Percentiles rank a stretch among this genome's conserved stretches.
Conservation (phyloP, 306 rosid genomes). For the Acacia crassicarpa region DNA sequence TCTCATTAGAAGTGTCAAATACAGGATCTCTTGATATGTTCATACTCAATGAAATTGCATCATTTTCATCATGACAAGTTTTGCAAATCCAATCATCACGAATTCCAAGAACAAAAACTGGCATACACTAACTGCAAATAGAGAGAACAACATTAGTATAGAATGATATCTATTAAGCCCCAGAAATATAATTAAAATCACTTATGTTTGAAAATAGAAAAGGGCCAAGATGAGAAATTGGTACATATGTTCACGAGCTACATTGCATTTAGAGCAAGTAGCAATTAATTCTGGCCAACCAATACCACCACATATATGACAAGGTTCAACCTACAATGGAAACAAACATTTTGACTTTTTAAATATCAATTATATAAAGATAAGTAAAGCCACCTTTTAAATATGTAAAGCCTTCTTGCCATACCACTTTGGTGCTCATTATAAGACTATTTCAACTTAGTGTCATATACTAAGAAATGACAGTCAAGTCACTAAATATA, state of each 20-base stretch:
- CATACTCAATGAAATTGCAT: no score
- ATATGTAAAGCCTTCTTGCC: neutral
- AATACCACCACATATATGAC: no score
- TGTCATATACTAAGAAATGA: no score
- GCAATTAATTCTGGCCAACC: no score
- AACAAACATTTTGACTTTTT: no score
- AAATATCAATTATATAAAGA: slow-evolving; percentile 10
- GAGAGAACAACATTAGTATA: slow-evolving; percentile 23
- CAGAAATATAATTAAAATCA: neutral
- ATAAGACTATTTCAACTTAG: no score
- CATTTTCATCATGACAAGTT: slow-evolving; percentile 33
- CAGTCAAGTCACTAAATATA: no score
- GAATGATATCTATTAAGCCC: slow-evolving; percentile 11
- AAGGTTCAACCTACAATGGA: no score
- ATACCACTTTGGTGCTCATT: neutral
- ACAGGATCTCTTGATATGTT: no score
- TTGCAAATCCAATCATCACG: slow-evolving; percentile 62
- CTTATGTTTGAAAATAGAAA: neutral
- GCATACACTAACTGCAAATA: slow-evolving; percentile 69
- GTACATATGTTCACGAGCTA: slow-evolving; percentile 53
- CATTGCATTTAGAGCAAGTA: no score
- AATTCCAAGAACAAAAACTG: neutral
- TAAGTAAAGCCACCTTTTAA: neutral
- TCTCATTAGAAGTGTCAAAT: neutral
- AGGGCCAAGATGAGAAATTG: slow-evolving; percentile 15